These are phyloP conservation scores for Coemansia sp. DNA, from an alignment of 192 early-diverging fungal genomes.

Conservation along the genomic window DNA sequence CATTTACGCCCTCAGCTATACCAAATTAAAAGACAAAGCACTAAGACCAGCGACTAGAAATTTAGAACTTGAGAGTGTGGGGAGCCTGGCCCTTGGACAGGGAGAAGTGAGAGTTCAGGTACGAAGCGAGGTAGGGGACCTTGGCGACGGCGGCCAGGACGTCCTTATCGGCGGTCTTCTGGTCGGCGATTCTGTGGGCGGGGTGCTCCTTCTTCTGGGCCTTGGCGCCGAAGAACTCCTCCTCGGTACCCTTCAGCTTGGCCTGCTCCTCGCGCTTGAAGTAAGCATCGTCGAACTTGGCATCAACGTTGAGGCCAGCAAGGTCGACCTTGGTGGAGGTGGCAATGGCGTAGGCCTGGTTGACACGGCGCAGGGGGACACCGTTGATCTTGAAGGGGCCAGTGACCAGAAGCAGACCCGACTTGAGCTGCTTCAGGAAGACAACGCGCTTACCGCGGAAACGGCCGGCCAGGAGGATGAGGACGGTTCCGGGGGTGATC, in stretches of 20 bases:
- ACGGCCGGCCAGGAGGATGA: slow-evolving; percentile 94
- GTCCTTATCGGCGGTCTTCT: slow-evolving; percentile 88
- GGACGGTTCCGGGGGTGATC: slow-evolving; percentile 97
- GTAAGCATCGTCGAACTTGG: slow-evolving; percentile 91
- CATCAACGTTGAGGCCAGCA: slow-evolving; percentile 65
- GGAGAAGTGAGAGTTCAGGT: slow-evolving; percentile 88
- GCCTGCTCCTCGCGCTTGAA: slow-evolving; percentile 81
- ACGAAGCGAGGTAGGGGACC: slow-evolving; percentile 84
- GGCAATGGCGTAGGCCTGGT: slow-evolving; percentile 99
- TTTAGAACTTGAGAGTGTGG: slow-evolving; percentile 96
- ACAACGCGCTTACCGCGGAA: slow-evolving; percentile 99
- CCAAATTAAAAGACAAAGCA: slow-evolving; percentile 34
- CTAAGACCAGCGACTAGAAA: slow-evolving; percentile 23
- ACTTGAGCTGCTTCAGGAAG: slow-evolving; percentile 93
- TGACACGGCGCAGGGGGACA: slow-evolving; percentile 95
- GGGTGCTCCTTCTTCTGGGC: slow-evolving; percentile 80
- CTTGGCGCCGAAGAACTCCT: slow-evolving; percentile 84
- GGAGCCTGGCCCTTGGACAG: slow-evolving; percentile 97
- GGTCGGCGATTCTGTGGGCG: slow-evolving; percentile 81
- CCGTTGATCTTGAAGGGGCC: slow-evolving; percentile 99
- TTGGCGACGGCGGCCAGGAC: slow-evolving; percentile 81
- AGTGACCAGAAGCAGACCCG: slow-evolving; percentile 95
- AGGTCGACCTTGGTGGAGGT: slow-evolving; percentile 99
- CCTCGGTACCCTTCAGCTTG: slow-evolving; percentile 81
- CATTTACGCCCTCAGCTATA: slow-evolving; percentile 11